These are phyloP conservation scores for Rhododendron ovatum DNA, from an alignment of 148 eudicot species.

Conservation along the genomic window DNA sequence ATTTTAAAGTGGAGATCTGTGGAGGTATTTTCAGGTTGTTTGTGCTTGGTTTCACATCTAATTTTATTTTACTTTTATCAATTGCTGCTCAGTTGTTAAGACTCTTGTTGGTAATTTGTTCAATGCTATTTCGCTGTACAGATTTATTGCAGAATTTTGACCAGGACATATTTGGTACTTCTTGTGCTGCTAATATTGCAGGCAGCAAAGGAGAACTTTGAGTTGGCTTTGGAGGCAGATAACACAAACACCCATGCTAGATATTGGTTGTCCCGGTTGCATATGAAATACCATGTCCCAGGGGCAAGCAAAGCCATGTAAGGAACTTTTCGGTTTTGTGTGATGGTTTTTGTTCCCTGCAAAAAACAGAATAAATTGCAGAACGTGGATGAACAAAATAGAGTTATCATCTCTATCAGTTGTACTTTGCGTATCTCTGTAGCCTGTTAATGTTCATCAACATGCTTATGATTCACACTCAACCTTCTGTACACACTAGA, in stretches of 20 bases:
- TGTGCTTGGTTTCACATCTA: background rate
- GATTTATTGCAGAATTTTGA: background rate
- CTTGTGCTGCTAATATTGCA: conserved; percentile 23
- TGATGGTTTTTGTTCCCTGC: background rate
- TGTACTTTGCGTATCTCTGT: background rate
- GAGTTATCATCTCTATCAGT: background rate
- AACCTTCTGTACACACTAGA: conserved; percentile 26
- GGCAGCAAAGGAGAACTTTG: conserved; percentile 93
- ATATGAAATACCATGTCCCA: conserved; percentile 87
- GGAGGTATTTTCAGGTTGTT: background rate
- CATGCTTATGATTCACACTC: conserved; percentile 3
- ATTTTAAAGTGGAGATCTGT: background rate
- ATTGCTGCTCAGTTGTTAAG: background rate
- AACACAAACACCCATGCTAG: conserved; percentile 86
- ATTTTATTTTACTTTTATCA: background rate
- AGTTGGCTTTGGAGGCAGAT: conserved; percentile 88
- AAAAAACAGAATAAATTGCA: background rate
- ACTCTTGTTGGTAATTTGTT: background rate
- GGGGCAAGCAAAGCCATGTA: conserved; percentile 85
- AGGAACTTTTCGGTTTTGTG: conserved; percentile 16
- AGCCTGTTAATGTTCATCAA: background rate
- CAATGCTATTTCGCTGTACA: background rate
- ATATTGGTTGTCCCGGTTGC: conserved; percentile 82
- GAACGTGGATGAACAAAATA: background rate
- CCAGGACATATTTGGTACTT: background rate